Percentiles rank a stretch among this genome's conserved stretches.
Evolutionary conservation across 164 flowering plant genomes (phyloP).

Genomic region (Berberis thunbergii): DNA sequence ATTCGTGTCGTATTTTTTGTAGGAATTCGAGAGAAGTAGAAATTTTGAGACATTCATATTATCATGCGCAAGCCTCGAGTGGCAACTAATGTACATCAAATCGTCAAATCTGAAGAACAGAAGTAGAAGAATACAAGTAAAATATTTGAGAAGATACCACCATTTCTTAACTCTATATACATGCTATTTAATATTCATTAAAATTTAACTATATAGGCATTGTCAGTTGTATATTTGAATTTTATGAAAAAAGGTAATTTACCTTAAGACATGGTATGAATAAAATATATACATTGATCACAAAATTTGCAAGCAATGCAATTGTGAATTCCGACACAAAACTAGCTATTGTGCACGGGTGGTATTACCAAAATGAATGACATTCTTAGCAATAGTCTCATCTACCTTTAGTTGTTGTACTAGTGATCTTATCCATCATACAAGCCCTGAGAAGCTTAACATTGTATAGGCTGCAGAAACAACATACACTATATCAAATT

Average conservation of each 20-base stretch:
- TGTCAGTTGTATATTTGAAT: too few species aligned
- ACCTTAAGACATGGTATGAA: constrained; percentile 75
- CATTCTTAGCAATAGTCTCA: constrained; percentile 34
- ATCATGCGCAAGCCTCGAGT: too few species aligned
- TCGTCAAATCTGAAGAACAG: too few species aligned
- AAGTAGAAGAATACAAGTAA: too few species aligned
- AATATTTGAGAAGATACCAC: too few species aligned
- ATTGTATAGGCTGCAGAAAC: constrained; percentile 47
- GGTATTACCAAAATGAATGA: constrained; percentile 33
- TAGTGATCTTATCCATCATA: constrained; percentile 46
- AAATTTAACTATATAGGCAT: too few species aligned
- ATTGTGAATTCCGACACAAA: constrained; percentile 46
- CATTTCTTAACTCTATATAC: too few species aligned
- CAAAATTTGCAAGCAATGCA: constrained; percentile 50
- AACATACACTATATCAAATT: constrained; percentile 11
- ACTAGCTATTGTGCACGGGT: constrained; percentile 43
- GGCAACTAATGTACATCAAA: too few species aligned
- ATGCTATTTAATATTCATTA: too few species aligned
- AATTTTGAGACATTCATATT: too few species aligned
- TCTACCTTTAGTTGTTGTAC: constrained; percentile 41
- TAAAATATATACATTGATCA: constrained; percentile 43
- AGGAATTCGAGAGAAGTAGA: too few species aligned
- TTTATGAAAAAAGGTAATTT: neutral
- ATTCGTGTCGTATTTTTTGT: too few species aligned
- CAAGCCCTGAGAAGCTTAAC: constrained; percentile 62